These are phyloP conservation scores for Phanerochaete sordida DNA, from an alignment of 768 basidiomycete genomes.

Conservation along the genomic window DNA sequence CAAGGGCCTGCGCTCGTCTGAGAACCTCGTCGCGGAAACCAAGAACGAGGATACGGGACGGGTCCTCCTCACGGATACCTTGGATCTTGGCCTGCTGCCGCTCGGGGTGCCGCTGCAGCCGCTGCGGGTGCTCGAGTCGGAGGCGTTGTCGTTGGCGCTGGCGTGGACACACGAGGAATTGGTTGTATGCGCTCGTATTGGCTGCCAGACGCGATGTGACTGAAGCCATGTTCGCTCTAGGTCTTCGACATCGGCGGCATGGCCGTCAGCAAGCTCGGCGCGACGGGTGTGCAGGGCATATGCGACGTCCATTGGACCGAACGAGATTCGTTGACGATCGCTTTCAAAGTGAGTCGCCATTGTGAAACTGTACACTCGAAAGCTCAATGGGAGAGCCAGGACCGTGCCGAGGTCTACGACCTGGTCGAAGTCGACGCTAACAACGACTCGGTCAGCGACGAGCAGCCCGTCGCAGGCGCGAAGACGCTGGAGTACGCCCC, in stretches of 20 bases:
- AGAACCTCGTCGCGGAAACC: slow-evolving; percentile 32
- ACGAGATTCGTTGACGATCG: slow-evolving; percentile 13
- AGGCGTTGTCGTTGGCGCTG: slow-evolving; percentile 29
- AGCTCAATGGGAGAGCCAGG: slow-evolving; percentile 14
- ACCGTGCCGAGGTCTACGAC: slow-evolving; percentile 15
- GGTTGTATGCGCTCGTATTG: slow-evolving; percentile 6
- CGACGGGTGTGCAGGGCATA: neutral
- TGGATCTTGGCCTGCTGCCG: slow-evolving; percentile 32
- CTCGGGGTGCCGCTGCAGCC: slow-evolving; percentile 25
- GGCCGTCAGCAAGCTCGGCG: neutral
- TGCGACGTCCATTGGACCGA: slow-evolving; percentile 15
- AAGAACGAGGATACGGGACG: slow-evolving; percentile 23
- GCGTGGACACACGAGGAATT: slow-evolving; percentile 22
- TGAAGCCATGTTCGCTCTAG: neutral
- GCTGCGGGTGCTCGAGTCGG: slow-evolving; percentile 21
- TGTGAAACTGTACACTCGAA: neutral
- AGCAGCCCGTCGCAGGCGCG: neutral
- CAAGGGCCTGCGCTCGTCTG: slow-evolving; percentile 36
- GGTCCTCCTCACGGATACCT: slow-evolving; percentile 29
- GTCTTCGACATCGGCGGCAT: neutral
- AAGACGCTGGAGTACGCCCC: slow-evolving; percentile 6
- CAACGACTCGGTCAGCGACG: slow-evolving; percentile 8
- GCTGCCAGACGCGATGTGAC: neutral
- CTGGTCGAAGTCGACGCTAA: slow-evolving; percentile 19
- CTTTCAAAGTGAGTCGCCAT: slow-evolving; percentile 17